Conservation (phyloP, 805 yeast genomes). For the Pichia insulana region DNA sequence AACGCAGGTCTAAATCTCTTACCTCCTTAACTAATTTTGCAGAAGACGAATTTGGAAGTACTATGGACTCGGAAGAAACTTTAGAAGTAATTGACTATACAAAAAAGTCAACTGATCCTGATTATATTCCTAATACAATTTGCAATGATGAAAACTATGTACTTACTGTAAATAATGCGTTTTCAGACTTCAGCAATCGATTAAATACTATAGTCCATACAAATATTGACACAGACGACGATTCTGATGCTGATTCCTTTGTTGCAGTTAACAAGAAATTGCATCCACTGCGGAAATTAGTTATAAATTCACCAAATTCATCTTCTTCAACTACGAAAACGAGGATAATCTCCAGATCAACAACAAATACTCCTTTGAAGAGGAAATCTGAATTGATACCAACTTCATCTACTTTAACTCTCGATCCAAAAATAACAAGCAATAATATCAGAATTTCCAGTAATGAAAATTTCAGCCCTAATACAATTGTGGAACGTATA, state of each 20-base stretch:
- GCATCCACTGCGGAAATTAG: slow-evolving; percentile 6
- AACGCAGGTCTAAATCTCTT: no score
- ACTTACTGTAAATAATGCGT: neutral
- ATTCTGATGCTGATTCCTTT: neutral
- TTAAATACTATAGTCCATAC: neutral
- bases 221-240: neutral
- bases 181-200: neutral
- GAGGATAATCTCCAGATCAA: neutral
- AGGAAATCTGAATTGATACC: neutral
- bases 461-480: no score
- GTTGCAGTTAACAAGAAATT: neutral
- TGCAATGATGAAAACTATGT: neutral
- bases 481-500: neutral
- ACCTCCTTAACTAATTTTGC: no score
- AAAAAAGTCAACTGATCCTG: neutral
- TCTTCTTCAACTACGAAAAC: neutral
- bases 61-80: neutral
- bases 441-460: no score
- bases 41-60: no score
- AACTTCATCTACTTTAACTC: neutral
- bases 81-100: no score
- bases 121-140: neutral
- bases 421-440: neutral
- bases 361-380: neutral
- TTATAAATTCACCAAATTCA: slow-evolving; percentile 1